Evolutionary conservation across 2,329 filamentous ascomycete species (phyloP), one percentile per base, ranked within the genome.

Genomic region (Venturia pyrina): DNA sequence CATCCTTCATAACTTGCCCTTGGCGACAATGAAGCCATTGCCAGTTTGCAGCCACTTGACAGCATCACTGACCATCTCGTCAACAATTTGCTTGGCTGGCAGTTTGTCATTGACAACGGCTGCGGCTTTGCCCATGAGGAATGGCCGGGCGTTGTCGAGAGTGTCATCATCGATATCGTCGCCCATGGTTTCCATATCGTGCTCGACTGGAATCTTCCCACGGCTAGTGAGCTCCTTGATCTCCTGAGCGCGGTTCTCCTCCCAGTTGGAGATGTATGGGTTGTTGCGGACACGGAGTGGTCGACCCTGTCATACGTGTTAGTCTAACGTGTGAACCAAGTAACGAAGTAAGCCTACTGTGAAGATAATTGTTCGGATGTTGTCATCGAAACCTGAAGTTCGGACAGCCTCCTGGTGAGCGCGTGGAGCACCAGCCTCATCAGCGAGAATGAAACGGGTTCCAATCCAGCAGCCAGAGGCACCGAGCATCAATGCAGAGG

Each of bases 351-450:
- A 69, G 95, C 24, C 93, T 93, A 69, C 66, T 6, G 67, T 99
- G 85, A 98, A 99, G 81, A 99, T 99, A 78, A 98, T 91, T 62
- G 95, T 99, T 75, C 91, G 90, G 76, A 98, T 82, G 74, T 96
- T 99, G 80, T 99, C 95, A 79, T 98, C 92, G 77, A 95, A 96
- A 71, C 90, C 86, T 64, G 95, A 86, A 56, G 93, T 97, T 74
- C 87, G 86, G 71, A 99, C 95, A 68, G 93, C 91, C 75, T 99
- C 93, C 82, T 98, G 95, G 84, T 99, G 93, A 60, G 90, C 86
- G 78, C 91, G 88, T 71, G 95, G 91, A 13, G 95, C 95, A 74
- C 95, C 93, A 66, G 95, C 95, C 83, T 99, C 95, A 71, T 97
- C 90, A 66, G 87, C 88, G 68, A 99, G 86, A 71, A 99, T 89